Evolutionary conservation across 1,284 basidiomycete genomes (phyloP).

Genomic region (Apiotrichum sp.): DNA sequence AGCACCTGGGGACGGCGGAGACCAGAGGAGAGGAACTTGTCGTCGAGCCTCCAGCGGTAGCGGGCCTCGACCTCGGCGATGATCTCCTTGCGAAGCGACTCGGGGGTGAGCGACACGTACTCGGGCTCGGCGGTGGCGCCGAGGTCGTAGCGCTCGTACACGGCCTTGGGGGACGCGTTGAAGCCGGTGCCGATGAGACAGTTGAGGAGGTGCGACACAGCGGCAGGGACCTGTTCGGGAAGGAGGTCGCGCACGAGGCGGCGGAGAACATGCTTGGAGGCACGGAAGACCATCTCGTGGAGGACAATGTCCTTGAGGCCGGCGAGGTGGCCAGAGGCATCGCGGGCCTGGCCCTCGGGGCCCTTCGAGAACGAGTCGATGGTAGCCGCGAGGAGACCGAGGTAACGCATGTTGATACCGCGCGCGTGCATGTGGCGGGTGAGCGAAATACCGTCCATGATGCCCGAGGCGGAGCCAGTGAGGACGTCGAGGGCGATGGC

Average conservation of each 20-base stretch:
- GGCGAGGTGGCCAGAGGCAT: slow-evolving; percentile 35
- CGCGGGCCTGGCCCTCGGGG: slow-evolving; percentile 26
- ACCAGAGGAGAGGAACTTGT: slow-evolving; percentile 40
- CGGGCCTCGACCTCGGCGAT: slow-evolving; percentile 47
- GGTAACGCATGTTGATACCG: slow-evolving; percentile 58
- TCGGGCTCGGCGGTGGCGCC: slow-evolving; percentile 28
- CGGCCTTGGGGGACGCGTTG: slow-evolving; percentile 47
- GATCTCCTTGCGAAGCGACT: slow-evolving; percentile 47
- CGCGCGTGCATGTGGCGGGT: slow-evolving; percentile 51
- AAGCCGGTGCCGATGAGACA: slow-evolving; percentile 51
- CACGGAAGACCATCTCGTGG: slow-evolving; percentile 56
- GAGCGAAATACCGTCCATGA: slow-evolving; percentile 52
- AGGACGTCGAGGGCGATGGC: slow-evolving; percentile 51
- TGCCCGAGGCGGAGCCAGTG: slow-evolving; percentile 46
- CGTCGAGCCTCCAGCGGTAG: slow-evolving; percentile 51
- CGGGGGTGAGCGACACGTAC: slow-evolving; percentile 52
- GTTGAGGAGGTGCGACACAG: slow-evolving; percentile 56
- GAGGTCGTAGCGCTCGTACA: slow-evolving; percentile 41
- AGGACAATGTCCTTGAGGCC: slow-evolving; percentile 46
- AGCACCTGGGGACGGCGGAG: slow-evolving; percentile 49
- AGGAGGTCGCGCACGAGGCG: slow-evolving; percentile 42
- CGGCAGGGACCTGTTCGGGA: slow-evolving; percentile 44
- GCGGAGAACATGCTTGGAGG: slow-evolving; percentile 53
- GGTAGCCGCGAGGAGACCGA: slow-evolving; percentile 49
- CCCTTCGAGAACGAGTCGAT: slow-evolving; percentile 46